phyloP scores from a whole-genome alignment of 73 alveolate genomes.

The Breviolum minutum region DNA sequence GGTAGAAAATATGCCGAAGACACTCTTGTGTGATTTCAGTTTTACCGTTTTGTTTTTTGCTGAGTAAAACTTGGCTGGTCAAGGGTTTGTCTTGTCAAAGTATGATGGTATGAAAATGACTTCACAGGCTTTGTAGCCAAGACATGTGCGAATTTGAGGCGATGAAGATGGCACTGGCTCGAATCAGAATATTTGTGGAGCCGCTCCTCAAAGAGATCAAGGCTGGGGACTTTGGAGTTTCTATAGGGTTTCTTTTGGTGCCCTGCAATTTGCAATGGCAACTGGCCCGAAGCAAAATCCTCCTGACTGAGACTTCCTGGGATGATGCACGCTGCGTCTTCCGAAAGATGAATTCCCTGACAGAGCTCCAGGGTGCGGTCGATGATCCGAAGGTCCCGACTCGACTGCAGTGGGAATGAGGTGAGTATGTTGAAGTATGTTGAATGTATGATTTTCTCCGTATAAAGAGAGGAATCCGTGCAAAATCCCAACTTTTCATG shows the following conservation, averaged over 20 bases:
- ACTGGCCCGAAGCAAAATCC: neutral
- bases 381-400: constrained; percentile 53
- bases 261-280: too few species aligned
- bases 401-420: too few species aligned
- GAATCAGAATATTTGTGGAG: constrained; percentile 45
- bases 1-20: neutral
- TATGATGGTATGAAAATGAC: neutral
- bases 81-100: too few species aligned
- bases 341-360: constrained; percentile 34
- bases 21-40: neutral
- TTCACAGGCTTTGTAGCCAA: too few species aligned
- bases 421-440: too few species aligned
- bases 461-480: too few species aligned
- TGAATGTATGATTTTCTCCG: too few species aligned
- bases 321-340: constrained; percentile 27
- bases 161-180: constrained; percentile 82
- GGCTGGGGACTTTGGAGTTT: neutral
- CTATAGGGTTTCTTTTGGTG: too few species aligned
- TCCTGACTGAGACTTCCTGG: constrained; percentile 12
- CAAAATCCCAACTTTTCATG: too few species aligned
- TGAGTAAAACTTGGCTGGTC: neutral
- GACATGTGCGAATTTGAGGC: constrained; percentile 14
- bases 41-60: neutral
- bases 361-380: constrained; percentile 43
- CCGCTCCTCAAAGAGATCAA: constrained; percentile 15